Evolutionary conservation across 768 basidiomycete species (phyloP), one percentile per base, ranked within the genome.

Genomic region (Boletus speciosus): DNA sequence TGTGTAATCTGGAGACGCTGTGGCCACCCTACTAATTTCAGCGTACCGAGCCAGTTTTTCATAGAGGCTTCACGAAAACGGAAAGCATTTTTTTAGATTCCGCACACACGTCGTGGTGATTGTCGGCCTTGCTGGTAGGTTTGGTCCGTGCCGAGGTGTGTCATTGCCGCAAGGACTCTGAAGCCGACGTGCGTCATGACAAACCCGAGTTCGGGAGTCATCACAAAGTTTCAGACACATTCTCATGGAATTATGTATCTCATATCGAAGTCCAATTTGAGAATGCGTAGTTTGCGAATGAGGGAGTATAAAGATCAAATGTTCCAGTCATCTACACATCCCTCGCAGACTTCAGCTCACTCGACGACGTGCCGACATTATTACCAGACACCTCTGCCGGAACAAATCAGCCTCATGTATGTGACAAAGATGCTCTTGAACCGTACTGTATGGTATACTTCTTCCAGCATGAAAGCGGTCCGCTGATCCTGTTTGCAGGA

Each of bases 401-500:
- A 50, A 42, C 19, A 19, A 51, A 19, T 5, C 15, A 34, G 4
- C 2, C 9, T 21, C 15, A 19, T 12, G 37, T n/a, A 32, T 31
- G 6, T n/a, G n/a, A 4, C 29, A 37, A 21, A 36, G 3, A 63
- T 60, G 64, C 16, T 34, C 16, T 15, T 10, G 3, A 48, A 49
- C 29, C 31, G 31, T 32, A 43, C 15, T 10, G 61, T 60, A 51
- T 31, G 12, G 32, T 10, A n/a, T 35, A 2, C 38, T 9, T 25
- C 36, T 37, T 9, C 9, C 4, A 16, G 19, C 32, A 12, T 6
- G 9, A 7, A 16, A 19, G 5, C 15, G 1, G 15, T 47, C 19
- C 21, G 12, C 54, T 64, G 15, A 66, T 14, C 4, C 50, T 16
- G 4, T n/a, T 25, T 35, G 12, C 38, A 64, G 63, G 16, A 49